These are phyloP conservation scores for Saccharomyces paradoxus DNA, from an alignment of 805 yeast genomes.

Conservation along the genomic window DNA sequence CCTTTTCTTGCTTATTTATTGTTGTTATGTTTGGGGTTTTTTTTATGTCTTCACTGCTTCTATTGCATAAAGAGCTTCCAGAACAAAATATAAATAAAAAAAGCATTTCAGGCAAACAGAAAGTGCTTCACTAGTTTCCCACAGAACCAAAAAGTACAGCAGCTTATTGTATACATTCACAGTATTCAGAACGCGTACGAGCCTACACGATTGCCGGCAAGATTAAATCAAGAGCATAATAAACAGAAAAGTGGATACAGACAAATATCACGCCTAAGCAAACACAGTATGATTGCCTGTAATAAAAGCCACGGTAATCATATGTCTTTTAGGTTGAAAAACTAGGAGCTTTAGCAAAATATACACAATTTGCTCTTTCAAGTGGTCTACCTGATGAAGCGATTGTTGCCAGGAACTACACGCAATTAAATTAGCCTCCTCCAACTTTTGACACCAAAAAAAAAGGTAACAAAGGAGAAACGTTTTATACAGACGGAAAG, in stretches of 20 bases:
- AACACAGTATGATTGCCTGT: not conserved
- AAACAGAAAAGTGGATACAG: not conserved
- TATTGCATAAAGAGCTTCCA: too few relatives aligned
- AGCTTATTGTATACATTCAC: too few relatives aligned
- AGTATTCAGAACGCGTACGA: too few relatives aligned
- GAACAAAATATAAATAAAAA: not conserved
- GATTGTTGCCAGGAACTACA: not conserved
- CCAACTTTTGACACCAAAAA: not conserved
- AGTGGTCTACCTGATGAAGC: not conserved
- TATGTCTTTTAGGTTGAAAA: not conserved
- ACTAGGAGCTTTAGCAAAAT: not conserved
- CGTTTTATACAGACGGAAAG: not conserved
- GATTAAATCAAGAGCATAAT: not conserved
- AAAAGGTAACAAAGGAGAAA: not conserved
- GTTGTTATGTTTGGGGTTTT: not conserved
- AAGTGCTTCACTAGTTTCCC: too few relatives aligned
- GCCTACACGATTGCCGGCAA: not conserved
- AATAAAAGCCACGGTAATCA: not conserved
- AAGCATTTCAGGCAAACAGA: too few relatives aligned
- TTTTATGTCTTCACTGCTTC: too few relatives aligned
- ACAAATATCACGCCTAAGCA: not conserved
- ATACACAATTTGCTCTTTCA: not conserved
- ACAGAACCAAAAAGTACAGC: too few relatives aligned
- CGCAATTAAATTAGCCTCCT: not conserved
- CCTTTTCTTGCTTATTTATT: not conserved